Evolutionary conservation across 768 basidiomycete genomes (phyloP), one percentile per base, ranked within the genome.

Genomic region (Amanita subjunquillea): DNA sequence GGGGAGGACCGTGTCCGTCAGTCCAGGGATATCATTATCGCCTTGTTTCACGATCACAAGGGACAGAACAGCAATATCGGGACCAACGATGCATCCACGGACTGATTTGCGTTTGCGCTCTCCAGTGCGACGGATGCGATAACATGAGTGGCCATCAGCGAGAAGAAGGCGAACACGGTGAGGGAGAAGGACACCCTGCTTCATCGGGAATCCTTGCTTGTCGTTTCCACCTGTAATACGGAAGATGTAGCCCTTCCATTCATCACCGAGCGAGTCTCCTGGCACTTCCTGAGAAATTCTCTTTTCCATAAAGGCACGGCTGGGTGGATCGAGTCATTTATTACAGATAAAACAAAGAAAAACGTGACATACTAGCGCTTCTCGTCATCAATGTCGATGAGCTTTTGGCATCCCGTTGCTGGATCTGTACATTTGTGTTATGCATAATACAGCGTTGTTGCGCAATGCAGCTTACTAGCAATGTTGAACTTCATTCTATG

Each of bases 51-150:
- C 91, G 61, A 99, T 86, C 67, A 94, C 85, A 58, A 94, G 75
- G 47, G 89, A 87, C 59, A 99, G 82, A 56, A 96, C 94, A 51
- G 92, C 87, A 61, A 98, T 96, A 70, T 99, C 94, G 65, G 91
- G 80, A 59, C 89, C 92, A 67, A 97, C 90, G 71, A 98, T 97
- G 79, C 93, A 96, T 32, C 95, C 95, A 57, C 95, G 89, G 56
- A 99, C 91, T 63, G 94, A 96, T 75, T 98, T 98, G 79, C 95
- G 89, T 79, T 90, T 93, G 73, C 95, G 90, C 75, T 99, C 94
- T 65, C 95, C 95, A 46, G 77, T 71, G 69, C 93, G 89, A 65
- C 93, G 89, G 59, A 77, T 69, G 62, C 95, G 91, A 81, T 90
- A 97, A 82, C 95, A 98, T 30, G 94, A 95, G 83, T 98, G 95